phyloP scores from a whole-genome alignment of 73 alveolate species.

The Paramecium tetraurelia region DNA sequence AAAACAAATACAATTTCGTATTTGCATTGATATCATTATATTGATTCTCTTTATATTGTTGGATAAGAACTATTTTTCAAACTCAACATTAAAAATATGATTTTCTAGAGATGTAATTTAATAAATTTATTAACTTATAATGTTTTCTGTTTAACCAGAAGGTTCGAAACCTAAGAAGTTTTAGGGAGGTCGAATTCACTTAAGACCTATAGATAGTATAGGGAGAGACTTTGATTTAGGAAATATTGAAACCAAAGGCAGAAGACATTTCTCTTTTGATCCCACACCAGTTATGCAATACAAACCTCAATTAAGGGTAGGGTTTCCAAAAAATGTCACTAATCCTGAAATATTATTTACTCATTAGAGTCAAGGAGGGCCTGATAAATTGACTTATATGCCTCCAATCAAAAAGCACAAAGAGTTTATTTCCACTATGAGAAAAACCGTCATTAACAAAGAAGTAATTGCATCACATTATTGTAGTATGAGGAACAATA shows the following conservation, averaged over 20 bases:
- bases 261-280: neutral
- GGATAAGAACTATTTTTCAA: neutral
- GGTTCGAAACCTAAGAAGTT: slow-evolving; percentile 7
- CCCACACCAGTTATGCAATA: slow-evolving; percentile 52
- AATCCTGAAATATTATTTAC: slow-evolving; percentile 50
- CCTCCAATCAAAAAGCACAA: slow-evolving; percentile 28
- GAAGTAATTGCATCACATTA: neutral
- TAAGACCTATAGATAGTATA: slow-evolving; percentile 9
- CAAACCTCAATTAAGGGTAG: neutral
- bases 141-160: slow-evolving; percentile 7
- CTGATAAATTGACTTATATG: slow-evolving; percentile 37
- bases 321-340: slow-evolving; percentile 41
- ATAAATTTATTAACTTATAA: neutral
- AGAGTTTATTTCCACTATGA: neutral
- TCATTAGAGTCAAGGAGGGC: neutral
- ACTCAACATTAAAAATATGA: neutral
- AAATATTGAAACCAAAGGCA: neutral
- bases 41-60: neutral
- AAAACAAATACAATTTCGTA: neutral
- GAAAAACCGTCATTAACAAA: neutral
- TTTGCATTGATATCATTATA: too few relatives aligned
- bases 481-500: slow-evolving; percentile 2
- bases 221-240: slow-evolving; percentile 47
- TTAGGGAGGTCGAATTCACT: slow-evolving; percentile 38
- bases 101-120: neutral